Evolutionary conservation across 768 basidiomycete genomes (phyloP).

Genomic region (Rhodotorula sphaerocarpa): DNA sequence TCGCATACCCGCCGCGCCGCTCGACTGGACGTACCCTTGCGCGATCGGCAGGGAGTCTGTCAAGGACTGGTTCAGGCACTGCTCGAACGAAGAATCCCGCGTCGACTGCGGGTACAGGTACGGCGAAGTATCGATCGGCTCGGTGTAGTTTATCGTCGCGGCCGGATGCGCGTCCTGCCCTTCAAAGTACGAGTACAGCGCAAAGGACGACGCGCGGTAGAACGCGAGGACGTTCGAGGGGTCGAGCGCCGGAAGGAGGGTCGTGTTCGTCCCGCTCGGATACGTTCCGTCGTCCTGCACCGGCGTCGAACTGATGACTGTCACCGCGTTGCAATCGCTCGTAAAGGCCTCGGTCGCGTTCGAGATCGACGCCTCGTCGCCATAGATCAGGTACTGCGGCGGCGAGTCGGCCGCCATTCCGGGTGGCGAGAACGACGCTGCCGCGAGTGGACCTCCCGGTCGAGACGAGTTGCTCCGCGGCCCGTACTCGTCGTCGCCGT

Average conservation of each 20-base stretch:
- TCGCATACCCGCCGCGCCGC: not conserved
- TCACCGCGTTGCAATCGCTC: not conserved
- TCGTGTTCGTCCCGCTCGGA: not conserved
- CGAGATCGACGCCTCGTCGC: conserved; percentile 6
- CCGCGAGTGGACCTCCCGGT: conserved; percentile 14
- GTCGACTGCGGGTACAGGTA: conserved; percentile 1
- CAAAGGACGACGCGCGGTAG: conserved; percentile 24
- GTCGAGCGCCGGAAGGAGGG: conserved; percentile 3
- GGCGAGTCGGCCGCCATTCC: not conserved
- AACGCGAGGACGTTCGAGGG: not conserved
- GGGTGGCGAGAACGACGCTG: conserved; percentile 5
- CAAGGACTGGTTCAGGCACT: conserved; percentile 16
- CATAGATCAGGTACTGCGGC: conserved; percentile 24
- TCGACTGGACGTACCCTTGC: not conserved
- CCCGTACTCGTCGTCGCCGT: conserved; percentile 28
- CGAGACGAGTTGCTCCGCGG: conserved; percentile 13
- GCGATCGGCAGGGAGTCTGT: conserved; percentile 13
- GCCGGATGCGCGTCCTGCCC: not conserved
- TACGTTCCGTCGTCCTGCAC: conserved; percentile 7
- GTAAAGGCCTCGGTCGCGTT: not conserved
- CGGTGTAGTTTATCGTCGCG: conserved; percentile 15
- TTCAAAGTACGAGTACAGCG: conserved; percentile 25
- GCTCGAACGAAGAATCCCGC: not conserved
- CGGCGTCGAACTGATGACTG: conserved; percentile 6
- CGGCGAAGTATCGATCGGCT: not conserved